These are phyloP conservation scores for Secale cereale DNA, from an alignment of 176 grass and related monocot species.

Conservation along the genomic window DNA sequence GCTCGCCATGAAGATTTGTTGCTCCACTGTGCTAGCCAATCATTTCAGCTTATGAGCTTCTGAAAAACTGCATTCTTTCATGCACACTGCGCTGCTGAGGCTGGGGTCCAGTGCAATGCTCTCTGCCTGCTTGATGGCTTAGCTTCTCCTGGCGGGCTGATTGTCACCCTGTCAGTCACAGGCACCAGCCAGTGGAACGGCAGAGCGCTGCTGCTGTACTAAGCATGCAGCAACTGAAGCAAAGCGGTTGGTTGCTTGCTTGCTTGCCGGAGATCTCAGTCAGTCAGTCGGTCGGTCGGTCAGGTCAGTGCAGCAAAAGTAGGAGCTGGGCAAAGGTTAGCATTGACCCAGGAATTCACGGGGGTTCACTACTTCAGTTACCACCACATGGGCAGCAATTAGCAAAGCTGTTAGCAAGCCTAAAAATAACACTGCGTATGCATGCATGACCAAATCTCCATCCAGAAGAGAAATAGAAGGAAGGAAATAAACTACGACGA, in stretches of 20 bases:
- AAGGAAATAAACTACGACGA: neutral
- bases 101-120: neutral
- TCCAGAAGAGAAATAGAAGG: neutral
- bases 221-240: conserved; percentile 36
- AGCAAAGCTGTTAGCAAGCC: neutral
- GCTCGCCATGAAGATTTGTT: conserved; percentile 23
- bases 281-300: neutral
- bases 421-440: conserved; percentile 32
- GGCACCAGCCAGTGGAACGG: conserved; percentile 36
- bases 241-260: conserved; percentile 41
- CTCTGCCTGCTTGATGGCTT: conserved; percentile 15
- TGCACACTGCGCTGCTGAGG: neutral
- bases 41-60: conserved; percentile 36
- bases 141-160: neutral
- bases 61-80: neutral
- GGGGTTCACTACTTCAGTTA: conserved; percentile 6
- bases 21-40: conserved; percentile 30
- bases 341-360: conserved; percentile 48
- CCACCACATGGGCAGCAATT: neutral
- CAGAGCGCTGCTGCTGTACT: conserved; percentile 27
- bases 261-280: conserved; percentile 22
- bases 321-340: conserved; percentile 49
- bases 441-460: neutral
- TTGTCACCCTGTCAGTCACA: conserved; percentile 13
- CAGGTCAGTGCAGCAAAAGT: conserved; percentile 41